Conservation (phyloP, 805 yeast genomes). For the Candida nonsorbophila region DNA sequence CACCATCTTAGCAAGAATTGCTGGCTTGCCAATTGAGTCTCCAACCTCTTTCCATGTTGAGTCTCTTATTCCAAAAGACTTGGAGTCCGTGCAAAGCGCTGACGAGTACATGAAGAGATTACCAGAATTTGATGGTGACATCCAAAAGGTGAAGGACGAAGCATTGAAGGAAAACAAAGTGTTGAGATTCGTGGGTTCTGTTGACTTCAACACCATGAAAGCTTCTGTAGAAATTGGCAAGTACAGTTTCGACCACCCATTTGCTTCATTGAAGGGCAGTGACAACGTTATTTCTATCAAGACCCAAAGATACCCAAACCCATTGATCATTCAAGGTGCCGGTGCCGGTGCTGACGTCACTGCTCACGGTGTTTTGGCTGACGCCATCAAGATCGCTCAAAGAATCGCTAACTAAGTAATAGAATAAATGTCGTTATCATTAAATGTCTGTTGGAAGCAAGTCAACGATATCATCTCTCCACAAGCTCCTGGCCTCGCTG, state of each 20-base stretch:
- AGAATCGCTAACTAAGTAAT: conserved; percentile 51
- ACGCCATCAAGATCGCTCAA: conserved; percentile 86
- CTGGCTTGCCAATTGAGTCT: conserved; percentile 80
- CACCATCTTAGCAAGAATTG: conserved; percentile 88
- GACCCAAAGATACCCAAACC: conserved; percentile 88
- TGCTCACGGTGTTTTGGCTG: conserved; percentile 87
- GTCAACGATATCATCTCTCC: conserved; percentile 10
- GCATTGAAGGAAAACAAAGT: conserved; percentile 85
- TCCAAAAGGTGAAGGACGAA: conserved; percentile 69
- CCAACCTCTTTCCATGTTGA: conserved; percentile 93
- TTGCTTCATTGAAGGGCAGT: conserved; percentile 92
- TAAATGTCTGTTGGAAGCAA: conserved; percentile 11
- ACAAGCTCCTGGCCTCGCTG: conserved; percentile 42
- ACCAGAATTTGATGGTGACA: conserved; percentile 77
- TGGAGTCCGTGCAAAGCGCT: conserved; percentile 68
- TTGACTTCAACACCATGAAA: conserved; percentile 64
- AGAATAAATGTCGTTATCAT: background rate
- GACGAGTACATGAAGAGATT: conserved; percentile 75
- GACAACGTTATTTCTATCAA: conserved; percentile 92
- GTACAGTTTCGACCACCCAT: conserved; percentile 87
- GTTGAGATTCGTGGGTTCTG: conserved; percentile 87
- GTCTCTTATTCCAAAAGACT: conserved; percentile 82
- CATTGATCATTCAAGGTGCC: conserved; percentile 95
- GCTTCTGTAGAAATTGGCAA: conserved; percentile 86
- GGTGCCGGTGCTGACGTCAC: conserved; percentile 80